These are phyloP conservation scores for Trichosporon sp. DNA, from an alignment of 1,284 basidiomycete species.

Conservation along the genomic window DNA sequence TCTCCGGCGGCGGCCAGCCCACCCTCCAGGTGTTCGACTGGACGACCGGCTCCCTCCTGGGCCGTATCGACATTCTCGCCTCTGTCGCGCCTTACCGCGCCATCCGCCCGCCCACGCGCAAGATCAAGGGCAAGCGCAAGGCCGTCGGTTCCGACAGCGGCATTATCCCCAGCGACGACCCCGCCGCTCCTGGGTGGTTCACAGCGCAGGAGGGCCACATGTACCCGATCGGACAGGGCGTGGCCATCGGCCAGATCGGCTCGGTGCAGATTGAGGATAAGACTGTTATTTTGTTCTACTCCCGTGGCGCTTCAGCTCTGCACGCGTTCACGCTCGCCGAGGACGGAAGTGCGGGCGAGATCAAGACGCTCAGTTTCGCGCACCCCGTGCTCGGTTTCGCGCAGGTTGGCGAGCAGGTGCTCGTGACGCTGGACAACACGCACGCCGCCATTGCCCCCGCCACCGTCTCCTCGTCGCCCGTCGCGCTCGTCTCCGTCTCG, in stretches of 20 bases:
- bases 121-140: slow-evolving; percentile 40
- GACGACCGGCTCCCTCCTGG: slow-evolving; percentile 64
- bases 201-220: slow-evolving; percentile 45
- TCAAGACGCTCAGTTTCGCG: slow-evolving; percentile 42
- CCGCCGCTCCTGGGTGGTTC: slow-evolving; percentile 42
- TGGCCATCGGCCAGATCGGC: slow-evolving; percentile 52
- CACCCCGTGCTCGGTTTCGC: slow-evolving; percentile 53
- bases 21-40: slow-evolving; percentile 78
- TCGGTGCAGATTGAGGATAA: slow-evolving; percentile 36
- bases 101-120: slow-evolving; percentile 56
- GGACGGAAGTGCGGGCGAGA: slow-evolving; percentile 23
- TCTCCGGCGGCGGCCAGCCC: slow-evolving; percentile 86
- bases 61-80: slow-evolving; percentile 64
- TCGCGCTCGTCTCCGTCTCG: slow-evolving; percentile 29
- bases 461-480: background rate
- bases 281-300: slow-evolving; percentile 51
- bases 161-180: slow-evolving; percentile 28
- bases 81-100: slow-evolving; percentile 66
- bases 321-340: slow-evolving; percentile 45
- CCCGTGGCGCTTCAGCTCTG: slow-evolving; percentile 52
- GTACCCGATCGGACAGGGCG: slow-evolving; percentile 50
- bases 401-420: slow-evolving; percentile 36
- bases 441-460: background rate
- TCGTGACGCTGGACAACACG: slow-evolving; percentile 49
- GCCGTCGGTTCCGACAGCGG: slow-evolving; percentile 33